phyloP scores from a whole-genome alignment of 2,329 filamentous ascomycete genomes.

The Xylariaceae sp. region DNA sequence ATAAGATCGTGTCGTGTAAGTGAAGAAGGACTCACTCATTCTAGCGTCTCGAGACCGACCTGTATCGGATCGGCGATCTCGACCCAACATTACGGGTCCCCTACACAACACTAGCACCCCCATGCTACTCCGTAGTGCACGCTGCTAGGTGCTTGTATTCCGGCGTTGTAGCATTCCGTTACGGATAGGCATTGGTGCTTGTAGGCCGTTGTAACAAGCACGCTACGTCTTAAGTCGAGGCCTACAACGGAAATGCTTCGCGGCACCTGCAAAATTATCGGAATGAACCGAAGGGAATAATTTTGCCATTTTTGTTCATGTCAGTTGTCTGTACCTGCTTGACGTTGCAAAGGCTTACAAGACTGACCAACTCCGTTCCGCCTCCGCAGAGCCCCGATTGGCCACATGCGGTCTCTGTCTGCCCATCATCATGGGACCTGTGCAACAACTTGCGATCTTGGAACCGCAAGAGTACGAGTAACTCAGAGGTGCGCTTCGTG shows the following conservation, averaged over 20 bases:
- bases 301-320: not conserved
- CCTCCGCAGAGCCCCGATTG: not conserved
- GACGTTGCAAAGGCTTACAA: too few species aligned
- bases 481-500: not conserved
- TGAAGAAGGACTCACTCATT: not conserved
- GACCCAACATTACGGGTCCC: slow-evolving; percentile 15
- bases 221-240: too few species aligned
- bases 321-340: not conserved
- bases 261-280: not conserved
- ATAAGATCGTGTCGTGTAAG: too few species aligned
- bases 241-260: not conserved
- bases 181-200: too few species aligned
- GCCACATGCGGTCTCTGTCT: not conserved
- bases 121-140: not conserved
- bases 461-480: not conserved
- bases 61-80: slow-evolving; percentile 15
- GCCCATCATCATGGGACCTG: too few species aligned
- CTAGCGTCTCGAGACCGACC: not conserved
- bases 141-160: not conserved
- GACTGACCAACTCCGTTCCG: not conserved
- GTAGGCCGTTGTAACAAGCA: too few species aligned
- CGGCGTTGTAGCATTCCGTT: too few species aligned
- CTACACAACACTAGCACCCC: not conserved
- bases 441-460: not conserved
- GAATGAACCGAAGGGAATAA: not conserved